phyloP scores from a whole-genome alignment of 768 basidiomycete genomes.

The Tephrocybe sp. region DNA sequence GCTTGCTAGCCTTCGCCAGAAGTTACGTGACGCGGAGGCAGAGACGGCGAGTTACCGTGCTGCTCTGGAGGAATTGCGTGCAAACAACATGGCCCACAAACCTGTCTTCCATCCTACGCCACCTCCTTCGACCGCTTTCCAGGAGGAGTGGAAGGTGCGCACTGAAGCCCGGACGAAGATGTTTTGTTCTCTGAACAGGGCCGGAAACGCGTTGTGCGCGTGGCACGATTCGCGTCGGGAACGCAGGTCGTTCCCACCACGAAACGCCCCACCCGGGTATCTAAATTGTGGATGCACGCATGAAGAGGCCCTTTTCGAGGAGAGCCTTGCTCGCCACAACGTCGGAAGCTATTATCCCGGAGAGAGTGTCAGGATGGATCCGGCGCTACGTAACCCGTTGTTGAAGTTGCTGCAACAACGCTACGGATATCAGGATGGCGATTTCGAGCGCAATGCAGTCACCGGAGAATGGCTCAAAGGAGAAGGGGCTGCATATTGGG shows the following conservation, averaged over 20 bases:
- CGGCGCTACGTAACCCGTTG: conserved; percentile 79
- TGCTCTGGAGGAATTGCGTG: conserved; percentile 26
- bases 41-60: conserved; percentile 50
- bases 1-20: conserved; percentile 52
- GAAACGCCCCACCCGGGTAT: conserved; percentile 74
- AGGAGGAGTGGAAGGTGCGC: conserved; percentile 66
- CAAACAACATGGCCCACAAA: conserved; percentile 1
- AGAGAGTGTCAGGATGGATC: conserved; percentile 87
- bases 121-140: conserved; percentile 48
- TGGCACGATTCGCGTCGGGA: conserved; percentile 91
- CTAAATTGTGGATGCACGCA: conserved; percentile 87
- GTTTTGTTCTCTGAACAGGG: conserved; percentile 82
- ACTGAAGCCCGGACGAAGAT: conserved; percentile 70
- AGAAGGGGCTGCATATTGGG: conserved; percentile 66
- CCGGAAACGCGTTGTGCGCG: conserved; percentile 85
- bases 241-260: conserved; percentile 72
- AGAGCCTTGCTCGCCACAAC: conserved; percentile 73
- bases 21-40: conserved; percentile 63
- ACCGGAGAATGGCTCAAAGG: conserved; percentile 69
- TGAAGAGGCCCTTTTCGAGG: conserved; percentile 86
- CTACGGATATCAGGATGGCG: conserved; percentile 81
- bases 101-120: conserved; percentile 22
- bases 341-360: conserved; percentile 85
- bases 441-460: conserved; percentile 72
- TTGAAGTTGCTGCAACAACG: conserved; percentile 69